Percentiles rank a stretch among this genome's conserved stretches.
phyloP scores from a whole-genome alignment of 1,284 basidiomycete genomes.

The Paramarasmius palmivorus region DNA sequence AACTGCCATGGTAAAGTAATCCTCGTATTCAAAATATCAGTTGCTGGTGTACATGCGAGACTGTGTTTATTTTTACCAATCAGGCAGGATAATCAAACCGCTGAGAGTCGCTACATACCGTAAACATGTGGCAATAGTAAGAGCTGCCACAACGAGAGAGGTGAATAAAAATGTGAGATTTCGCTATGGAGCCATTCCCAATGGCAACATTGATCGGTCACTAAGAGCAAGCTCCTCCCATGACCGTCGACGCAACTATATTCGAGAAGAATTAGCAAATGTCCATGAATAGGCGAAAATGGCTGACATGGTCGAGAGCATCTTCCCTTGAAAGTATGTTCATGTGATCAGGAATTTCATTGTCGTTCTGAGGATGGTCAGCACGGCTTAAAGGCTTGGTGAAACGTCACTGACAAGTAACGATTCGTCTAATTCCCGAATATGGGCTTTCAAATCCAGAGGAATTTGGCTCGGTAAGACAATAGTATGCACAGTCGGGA shows the following conservation, averaged over 20 bases:
- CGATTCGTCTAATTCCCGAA: constrained; percentile 67
- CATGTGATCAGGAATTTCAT: constrained; percentile 71
- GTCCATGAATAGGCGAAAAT: constrained; percentile 2
- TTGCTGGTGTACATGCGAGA: too few species aligned
- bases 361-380: constrained; percentile 49
- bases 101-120: not conserved
- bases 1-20: too few species aligned
- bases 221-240: constrained; percentile 26
- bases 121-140: too few species aligned
- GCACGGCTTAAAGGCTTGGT: constrained; percentile 10
- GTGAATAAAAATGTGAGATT: not conserved
- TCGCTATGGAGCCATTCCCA: constrained; percentile 8
- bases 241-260: constrained; percentile 20
- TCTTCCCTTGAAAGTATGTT: constrained; percentile 64
- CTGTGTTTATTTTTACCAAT: too few species aligned
- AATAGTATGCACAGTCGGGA: constrained; percentile 69
- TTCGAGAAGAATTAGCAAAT: not conserved
- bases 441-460: constrained; percentile 60
- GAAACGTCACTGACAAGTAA: constrained; percentile 45
- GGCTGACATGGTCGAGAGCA: constrained; percentile 58
- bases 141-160: too few species aligned
- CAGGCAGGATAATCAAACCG: too few species aligned
- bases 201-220: constrained; percentile 12
- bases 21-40: too few species aligned
- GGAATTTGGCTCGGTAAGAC: constrained; percentile 73